These are phyloP conservation scores for Forsythia suspensa DNA, from an alignment of 257 asterid species.

Conservation along the genomic window DNA sequence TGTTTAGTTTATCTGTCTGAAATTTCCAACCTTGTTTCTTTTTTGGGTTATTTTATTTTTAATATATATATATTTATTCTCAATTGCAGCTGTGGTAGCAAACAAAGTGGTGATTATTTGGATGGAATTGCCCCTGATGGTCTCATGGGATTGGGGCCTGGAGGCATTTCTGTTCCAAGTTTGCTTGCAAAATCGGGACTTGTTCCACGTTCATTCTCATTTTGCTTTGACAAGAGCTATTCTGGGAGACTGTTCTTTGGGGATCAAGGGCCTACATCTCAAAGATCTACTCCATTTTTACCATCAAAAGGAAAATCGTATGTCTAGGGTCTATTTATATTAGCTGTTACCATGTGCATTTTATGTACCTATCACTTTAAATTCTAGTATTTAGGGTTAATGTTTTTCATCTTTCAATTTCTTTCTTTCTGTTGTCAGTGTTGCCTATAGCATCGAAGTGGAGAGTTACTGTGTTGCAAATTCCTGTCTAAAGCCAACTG, in stretches of 20 bases:
- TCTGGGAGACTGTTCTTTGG: conserved; percentile 82
- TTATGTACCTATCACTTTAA: not conserved
- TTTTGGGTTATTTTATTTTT: not conserved
- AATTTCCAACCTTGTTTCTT: conserved; percentile 6
- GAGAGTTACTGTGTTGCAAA: conserved; percentile 57
- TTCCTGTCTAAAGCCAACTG: conserved; percentile 56
- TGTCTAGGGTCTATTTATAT: conserved; percentile 23
- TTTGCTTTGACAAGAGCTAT: conserved; percentile 69
- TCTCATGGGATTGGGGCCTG: conserved; percentile 79
- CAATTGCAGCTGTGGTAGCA: conserved; percentile 74
- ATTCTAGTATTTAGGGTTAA: not conserved
- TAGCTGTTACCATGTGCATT: conserved; percentile 5
- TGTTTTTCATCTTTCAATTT: conserved; percentile 10
- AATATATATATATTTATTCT: not conserved
- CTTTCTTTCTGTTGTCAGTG: conserved; percentile 28
- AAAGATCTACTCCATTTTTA: conserved; percentile 56
- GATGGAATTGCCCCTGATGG: conserved; percentile 87
- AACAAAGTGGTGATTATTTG: conserved; percentile 73
- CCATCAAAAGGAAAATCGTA: conserved; percentile 43
- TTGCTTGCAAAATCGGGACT: conserved; percentile 73
- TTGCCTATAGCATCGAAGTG: conserved; percentile 54
- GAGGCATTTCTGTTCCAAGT: conserved; percentile 74
- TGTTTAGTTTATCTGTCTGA: conserved; percentile 4
- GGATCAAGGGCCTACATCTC: conserved; percentile 68
- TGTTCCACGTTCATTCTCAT: conserved; percentile 69